Evolutionary conservation across 805 yeast genomes (phyloP), one percentile per base, ranked within the genome.

Genomic region (Wickerhamomyces rabaulensis): DNA sequence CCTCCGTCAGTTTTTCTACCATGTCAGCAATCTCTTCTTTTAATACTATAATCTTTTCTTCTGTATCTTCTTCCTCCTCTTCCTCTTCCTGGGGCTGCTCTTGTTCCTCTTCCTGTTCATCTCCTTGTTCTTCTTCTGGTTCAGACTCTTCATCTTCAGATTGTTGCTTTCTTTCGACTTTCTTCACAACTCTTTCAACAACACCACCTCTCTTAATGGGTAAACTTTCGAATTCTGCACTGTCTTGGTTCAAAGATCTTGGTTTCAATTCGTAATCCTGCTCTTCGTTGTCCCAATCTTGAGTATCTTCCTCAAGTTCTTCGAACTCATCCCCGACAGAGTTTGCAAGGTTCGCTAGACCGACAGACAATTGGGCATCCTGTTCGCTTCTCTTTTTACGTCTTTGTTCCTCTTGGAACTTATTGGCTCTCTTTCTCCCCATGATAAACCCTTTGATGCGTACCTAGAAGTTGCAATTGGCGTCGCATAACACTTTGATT

Each of bases 1-100:
- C 87, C 61, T 90, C 95, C 57, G 80, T 80, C 31, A 92, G 67
- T 38, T 76, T 76, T 36, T 87, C 86, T 1, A 95, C 97, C 42
- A 84, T 64, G 17, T 77, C 80, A 0, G 98, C 96, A 38, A 94
- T 78, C 46, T 86, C 87, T 66, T 90, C 97, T 58, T 90, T 87
- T 38, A 86, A 70, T 47, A 78, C 75, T 7, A 74, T 55, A 22
- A 87, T 69, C 46, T 71, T 73, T 61, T 85, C 85, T 47, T 69
- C 74, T 0, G 78, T 70, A 50, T 80, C 79, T 21, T 65, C 66
- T 43, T 73, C 75, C 27, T 66, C 53, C 10, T 52, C 52, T 16
- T 51, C 46, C n/a, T 43, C 73, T 36, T 52, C 57, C 21, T 63
- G n/a, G n/a, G n/a, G n/a, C 67, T 9, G 54, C 65, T 65, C 69